Percentiles rank a stretch among this genome's conserved stretches.
These are phyloP conservation scores for Boletus sp. DNA, from an alignment of 1,284 basidiomycete species.

Conservation along the genomic window DNA sequence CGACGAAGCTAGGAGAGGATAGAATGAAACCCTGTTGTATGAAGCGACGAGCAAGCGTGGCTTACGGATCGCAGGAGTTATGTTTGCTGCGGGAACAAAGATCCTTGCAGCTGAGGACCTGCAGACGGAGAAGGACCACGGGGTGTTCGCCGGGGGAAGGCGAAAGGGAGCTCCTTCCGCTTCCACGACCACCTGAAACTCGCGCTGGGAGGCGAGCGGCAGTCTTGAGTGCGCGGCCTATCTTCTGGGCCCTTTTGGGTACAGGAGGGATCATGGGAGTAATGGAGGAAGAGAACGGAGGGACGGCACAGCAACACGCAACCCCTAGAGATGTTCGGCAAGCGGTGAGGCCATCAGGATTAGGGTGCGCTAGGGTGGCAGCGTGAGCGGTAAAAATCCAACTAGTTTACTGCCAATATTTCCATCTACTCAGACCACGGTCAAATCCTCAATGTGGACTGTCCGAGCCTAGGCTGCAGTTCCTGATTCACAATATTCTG, in stretches of 20 bases:
- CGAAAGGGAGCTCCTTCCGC: conserved; percentile 40
- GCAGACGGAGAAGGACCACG: conserved; percentile 60
- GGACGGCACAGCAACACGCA: conserved; percentile 16
- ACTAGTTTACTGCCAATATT: neutral
- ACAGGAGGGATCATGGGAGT: conserved; percentile 32
- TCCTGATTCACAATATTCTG: neutral
- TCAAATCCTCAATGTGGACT: neutral
- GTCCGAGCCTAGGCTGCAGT: too few species aligned
- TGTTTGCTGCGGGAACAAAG: conserved; percentile 61
- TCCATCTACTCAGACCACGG: neutral
- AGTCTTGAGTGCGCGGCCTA: conserved; percentile 45
- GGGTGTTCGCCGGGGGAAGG: conserved; percentile 62
- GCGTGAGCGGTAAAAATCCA: neutral
- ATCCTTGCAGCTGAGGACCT: conserved; percentile 59
- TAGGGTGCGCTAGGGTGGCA: neutral
- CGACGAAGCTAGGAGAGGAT: conserved; percentile 57
- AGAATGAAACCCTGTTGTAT: conserved; percentile 1
- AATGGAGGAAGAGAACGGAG: neutral
- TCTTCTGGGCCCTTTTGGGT: conserved; percentile 43
- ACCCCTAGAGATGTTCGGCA: conserved; percentile 15
- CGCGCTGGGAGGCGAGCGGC: conserved; percentile 44
- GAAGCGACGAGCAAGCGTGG: conserved; percentile 11
- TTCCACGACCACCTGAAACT: conserved; percentile 40
- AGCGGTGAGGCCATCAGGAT: neutral
- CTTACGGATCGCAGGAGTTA: conserved; percentile 73